Evolutionary conservation across 805 yeast species (phyloP).

Genomic region (Cyberlindnera meyerae): DNA sequence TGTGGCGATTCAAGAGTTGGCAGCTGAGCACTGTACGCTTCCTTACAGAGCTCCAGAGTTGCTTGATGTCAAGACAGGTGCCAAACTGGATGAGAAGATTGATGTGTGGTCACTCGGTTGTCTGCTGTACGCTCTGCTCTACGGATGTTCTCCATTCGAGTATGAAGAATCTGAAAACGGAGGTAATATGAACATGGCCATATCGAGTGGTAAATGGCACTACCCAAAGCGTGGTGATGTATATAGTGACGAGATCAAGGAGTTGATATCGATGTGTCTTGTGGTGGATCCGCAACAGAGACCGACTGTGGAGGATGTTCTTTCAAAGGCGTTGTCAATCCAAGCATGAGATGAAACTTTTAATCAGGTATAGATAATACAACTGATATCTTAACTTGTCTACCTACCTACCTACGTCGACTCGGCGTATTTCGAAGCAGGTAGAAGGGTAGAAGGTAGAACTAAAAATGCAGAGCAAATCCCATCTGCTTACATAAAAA

Average conservation of each 20-base stretch:
- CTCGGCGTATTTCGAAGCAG: too few species aligned
- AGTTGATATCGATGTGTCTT: constrained; percentile 56
- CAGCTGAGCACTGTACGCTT: constrained; percentile 79
- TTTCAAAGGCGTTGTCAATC: constrained; percentile 43
- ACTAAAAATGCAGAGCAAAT: too few species aligned
- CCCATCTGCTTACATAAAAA: too few species aligned
- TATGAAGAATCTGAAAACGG: constrained; percentile 76
- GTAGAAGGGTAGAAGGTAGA: too few species aligned
- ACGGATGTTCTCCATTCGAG: constrained; percentile 83
- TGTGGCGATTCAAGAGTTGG: constrained; percentile 69
- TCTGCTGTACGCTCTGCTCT: constrained; percentile 68
- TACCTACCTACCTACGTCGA: too few species aligned
- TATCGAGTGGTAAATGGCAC: constrained; percentile 49
- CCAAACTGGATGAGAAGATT: constrained; percentile 62
- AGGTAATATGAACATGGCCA: constrained; percentile 74
- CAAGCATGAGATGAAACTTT: constrained; percentile 25
- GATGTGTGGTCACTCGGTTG: constrained; percentile 96
- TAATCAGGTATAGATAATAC: too few species aligned
- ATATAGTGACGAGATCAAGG: constrained; percentile 53
- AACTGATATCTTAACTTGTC: too few species aligned
- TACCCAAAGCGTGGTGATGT: constrained; percentile 24
- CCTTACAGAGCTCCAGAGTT: constrained; percentile 91
- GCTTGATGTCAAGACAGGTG: constrained; percentile 65
- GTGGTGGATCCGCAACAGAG: constrained; percentile 55
- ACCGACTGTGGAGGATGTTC: constrained; percentile 58